Base-by-base conservation (phyloP, 345 rosid species). In the Salix suchowensis region DNA sequence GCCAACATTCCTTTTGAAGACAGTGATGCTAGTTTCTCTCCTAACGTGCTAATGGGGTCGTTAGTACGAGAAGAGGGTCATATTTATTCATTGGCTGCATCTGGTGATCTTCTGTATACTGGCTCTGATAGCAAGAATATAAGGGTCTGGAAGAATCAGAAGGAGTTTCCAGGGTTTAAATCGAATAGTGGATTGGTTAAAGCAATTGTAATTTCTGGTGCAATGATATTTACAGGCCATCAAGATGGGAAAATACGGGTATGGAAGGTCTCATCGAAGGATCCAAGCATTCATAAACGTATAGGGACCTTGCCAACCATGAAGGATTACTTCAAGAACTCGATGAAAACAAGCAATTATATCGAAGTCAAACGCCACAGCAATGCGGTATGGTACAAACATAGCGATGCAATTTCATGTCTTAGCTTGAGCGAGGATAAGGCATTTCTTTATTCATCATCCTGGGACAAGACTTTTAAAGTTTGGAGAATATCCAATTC, bases 41-140 rank as follows among this genome's bases (percentile, higher is more conserved):
- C 88, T 0, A 91, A 89, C 23, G 84, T 86, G 26, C 89, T 95
- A 18, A 72, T 93, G 82, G 97, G 98, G 0, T 93, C 98, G 0
- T 81, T 95, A 19, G 88, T 95, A 10, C 93, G 98, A 0, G 96
- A 95, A 81, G 94, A 91, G 74, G 98, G 98, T 5, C 97, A 95
- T 70, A 91, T 95, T 37, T 93, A 93, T 78, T 93, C 98, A 0
- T 69, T 95, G 70, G 96, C 98, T 0, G 88, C 97, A 0, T 82
- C 87, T 0, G 91, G 94, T 0, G 94, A 93, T 52, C 62, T 95
- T 12, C 61, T 93, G 8, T 95, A 93, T 77, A 91, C 98, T 0
- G 98, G 98, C 6, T 95, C 98, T 0, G 97, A 91, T 72, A 88
- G 94, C 83, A 93, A 93, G 78, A 95, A 92, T 84, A 89, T 95